Base-by-base conservation (phyloP, 805 yeast species). In the Torulaspora delbrueckii region DNA sequence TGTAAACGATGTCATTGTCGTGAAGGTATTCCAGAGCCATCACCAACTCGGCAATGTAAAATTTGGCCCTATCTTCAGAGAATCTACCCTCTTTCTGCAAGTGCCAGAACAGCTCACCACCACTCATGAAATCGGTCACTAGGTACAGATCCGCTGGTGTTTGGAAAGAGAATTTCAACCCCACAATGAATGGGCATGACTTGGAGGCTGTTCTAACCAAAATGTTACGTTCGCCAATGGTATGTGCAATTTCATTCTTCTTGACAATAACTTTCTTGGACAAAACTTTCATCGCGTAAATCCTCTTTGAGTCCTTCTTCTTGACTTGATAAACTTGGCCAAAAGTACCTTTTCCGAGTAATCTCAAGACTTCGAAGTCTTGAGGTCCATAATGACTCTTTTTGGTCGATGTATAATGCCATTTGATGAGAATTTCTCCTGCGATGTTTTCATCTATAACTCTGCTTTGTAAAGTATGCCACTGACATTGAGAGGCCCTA, bases 241-340 rank as follows among this genome's bases (percentile, higher is more conserved):
- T 93, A 67, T 93, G 99, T 0, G 98, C 98, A 57, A 93, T 85
- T 69, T 93, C 99, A 67, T 91, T 91, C 75, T 93, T 93, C 67
- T 86, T 89, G 41, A 93, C 96, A 65, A 93, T 93, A 36, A 89
- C 91, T 65, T 90, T 90, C 67, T 93, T 93, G 22, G 95, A 85
- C 43, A 93, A 77, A 24, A 91, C 95, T 69, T 93, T 93, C 99
- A 93, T 93, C 33, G 99, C 99, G 65, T 93, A 93, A 47, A 93
- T 84, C 58, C 97, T 79, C 48, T 79, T 78, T 6, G 95, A 88
- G 63, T 93, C 98, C 55, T 76, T 77, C 75, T 91, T 93, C 52
- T 84, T 81, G 36, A 93, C 99, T 71, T 93, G 99, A 68, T 84
- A 93, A 30, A 91, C 99, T 70, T 88, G 96, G 26, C 99, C 99